phyloP scores from a whole-genome alignment of 495 filamentous ascomycete species.

The Neurospora sp. region DNA sequence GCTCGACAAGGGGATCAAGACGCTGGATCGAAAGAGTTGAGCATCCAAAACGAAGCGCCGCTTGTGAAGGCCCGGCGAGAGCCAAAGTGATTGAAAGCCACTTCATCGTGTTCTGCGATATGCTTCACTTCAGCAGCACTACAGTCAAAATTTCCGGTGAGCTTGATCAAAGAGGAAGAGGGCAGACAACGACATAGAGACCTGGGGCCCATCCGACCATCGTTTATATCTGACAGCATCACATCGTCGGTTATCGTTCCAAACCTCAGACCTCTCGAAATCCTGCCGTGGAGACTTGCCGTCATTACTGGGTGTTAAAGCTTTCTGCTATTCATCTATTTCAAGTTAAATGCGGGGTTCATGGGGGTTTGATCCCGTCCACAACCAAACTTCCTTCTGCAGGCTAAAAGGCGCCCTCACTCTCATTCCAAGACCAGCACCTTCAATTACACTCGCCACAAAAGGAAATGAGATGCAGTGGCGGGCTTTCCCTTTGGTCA shows the following conservation, averaged over 20 bases:
- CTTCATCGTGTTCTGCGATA: conserved; percentile 26
- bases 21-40: conserved; percentile 36
- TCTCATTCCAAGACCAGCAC: neutral
- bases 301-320: neutral
- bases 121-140: neutral
- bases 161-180: neutral
- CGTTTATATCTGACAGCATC: neutral
- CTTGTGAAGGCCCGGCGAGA: conserved; percentile 28
- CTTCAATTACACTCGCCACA: neutral
- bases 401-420: neutral
- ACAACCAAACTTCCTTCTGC: neutral
- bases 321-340: neutral
- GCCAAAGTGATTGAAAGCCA: conserved; percentile 28
- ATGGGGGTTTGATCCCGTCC: neutral
- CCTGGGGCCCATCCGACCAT: neutral
- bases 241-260: neutral
- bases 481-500: neutral
- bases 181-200: neutral
- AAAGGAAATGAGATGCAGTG: neutral
- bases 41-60: conserved; percentile 37
- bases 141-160: neutral
- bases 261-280: neutral
- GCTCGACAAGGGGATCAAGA: conserved; percentile 35
- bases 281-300: neutral
- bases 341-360: neutral